phyloP scores from a whole-genome alignment of 176 grass and related monocot genomes.

The Raddia distichophylla region DNA sequence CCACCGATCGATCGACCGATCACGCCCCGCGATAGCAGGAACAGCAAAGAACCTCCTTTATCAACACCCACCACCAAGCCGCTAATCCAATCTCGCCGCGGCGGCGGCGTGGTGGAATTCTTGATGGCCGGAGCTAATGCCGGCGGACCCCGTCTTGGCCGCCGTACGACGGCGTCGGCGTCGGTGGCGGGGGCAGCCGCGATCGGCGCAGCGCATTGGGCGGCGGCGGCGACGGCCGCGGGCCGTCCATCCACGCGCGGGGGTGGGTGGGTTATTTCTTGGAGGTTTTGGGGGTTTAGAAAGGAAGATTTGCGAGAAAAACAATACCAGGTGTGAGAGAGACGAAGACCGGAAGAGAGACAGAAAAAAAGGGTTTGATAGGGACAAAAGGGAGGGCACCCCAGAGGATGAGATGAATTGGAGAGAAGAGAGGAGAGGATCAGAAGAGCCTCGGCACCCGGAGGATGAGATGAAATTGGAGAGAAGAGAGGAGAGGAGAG shows the following conservation, averaged over 20 bases:
- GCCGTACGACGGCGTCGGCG: not conserved
- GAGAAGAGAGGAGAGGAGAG: not conserved
- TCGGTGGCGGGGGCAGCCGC: not conserved
- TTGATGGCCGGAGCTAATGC: slow-evolving; percentile 13
- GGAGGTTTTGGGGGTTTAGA: slow-evolving; percentile 57
- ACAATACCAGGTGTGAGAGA: not conserved
- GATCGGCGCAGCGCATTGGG: slow-evolving; percentile 48
- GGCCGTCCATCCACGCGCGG: slow-evolving; percentile 41
- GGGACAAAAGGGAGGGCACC: slow-evolving; percentile 51
- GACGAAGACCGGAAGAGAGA: not conserved
- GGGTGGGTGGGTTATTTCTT: slow-evolving; percentile 29
- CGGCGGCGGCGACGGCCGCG: slow-evolving; percentile 32
- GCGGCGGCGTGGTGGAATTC: slow-evolving; percentile 23
- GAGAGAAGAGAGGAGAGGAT: not conserved
- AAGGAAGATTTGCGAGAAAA: slow-evolving; percentile 43
- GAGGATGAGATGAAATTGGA: slow-evolving; percentile 33
- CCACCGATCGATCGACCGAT: slow-evolving; percentile 43
- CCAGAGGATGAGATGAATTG: slow-evolving; percentile 34
- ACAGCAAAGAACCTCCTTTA: slow-evolving; percentile 19
- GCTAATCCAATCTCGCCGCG: slow-evolving; percentile 26
- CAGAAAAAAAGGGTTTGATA: slow-evolving; percentile 38
- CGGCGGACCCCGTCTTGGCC: not conserved
- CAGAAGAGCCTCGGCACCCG: slow-evolving; percentile 20
- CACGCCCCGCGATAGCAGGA: slow-evolving; percentile 1
- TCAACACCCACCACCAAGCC: slow-evolving; percentile 17